phyloP scores from a whole-genome alignment of 768 basidiomycete species.

The Suillus plorans region DNA sequence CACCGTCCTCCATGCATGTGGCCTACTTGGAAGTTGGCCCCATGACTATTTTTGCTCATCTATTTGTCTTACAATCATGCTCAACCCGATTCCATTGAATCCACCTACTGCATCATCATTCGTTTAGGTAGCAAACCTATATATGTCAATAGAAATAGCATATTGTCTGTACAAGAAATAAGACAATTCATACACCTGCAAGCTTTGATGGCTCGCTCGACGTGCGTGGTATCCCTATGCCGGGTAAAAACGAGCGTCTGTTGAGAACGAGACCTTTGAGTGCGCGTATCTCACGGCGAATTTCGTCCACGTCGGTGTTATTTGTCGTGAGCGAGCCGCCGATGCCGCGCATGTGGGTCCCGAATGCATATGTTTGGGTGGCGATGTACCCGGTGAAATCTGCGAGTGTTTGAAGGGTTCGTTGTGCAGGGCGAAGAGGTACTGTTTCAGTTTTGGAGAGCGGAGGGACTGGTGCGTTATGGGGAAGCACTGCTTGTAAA shows the following conservation, averaged over 20 bases:
- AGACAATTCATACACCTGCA: not conserved
- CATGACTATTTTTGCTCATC: not conserved
- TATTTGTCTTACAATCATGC: not conserved
- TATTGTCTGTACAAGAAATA: not conserved
- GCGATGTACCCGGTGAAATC: constrained; percentile 81
- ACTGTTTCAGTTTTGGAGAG: constrained; percentile 13
- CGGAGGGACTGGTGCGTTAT: constrained; percentile 13
- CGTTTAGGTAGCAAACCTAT: not conserved
- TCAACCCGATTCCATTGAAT: not conserved
- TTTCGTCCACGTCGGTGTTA: constrained; percentile 59
- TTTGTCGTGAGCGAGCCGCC: constrained; percentile 18
- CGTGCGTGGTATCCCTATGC: constrained; percentile 8
- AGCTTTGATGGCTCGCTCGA: constrained; percentile 7
- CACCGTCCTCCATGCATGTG: not conserved
- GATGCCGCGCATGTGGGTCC: constrained; percentile 16
- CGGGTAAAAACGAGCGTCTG: constrained; percentile 43
- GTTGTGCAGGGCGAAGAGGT: constrained; percentile 45
- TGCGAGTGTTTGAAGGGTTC: constrained; percentile 62
- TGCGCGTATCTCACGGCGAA: constrained; percentile 71
- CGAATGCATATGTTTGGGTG: constrained; percentile 59
- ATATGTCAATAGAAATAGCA: not conserved
- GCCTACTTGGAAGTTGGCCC: too few relatives aligned
- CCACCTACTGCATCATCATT: not conserved
- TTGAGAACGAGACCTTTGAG: constrained; percentile 80
- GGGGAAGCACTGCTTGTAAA: constrained; percentile 23